Evolutionary conservation across 2,329 filamentous ascomycete species (phyloP).

Genomic region (Chaetothyriales sp.): DNA sequence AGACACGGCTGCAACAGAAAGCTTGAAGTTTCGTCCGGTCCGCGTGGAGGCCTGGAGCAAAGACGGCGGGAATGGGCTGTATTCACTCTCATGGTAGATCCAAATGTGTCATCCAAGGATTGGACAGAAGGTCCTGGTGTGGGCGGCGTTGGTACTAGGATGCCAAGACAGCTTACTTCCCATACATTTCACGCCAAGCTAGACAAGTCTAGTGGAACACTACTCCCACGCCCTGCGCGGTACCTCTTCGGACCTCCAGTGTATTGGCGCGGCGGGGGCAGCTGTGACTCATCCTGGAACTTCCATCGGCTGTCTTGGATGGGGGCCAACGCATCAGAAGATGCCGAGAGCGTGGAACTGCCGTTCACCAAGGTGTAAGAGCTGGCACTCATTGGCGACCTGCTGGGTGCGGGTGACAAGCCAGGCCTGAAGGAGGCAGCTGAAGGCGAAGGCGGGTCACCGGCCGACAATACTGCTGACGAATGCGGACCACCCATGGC

Average conservation of each 20-base stretch:
- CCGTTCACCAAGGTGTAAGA: conserved; percentile 63
- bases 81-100: neutral
- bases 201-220: conserved; percentile 70
- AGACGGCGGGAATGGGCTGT: neutral
- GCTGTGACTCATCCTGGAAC: conserved; percentile 66
- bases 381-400: conserved; percentile 54
- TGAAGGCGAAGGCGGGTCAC: conserved; percentile 30
- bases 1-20: neutral
- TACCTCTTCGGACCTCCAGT: conserved; percentile 63
- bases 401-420: conserved; percentile 30
- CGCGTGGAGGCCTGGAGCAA: neutral
- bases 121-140: neutral
- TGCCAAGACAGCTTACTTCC: neutral
- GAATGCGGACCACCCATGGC: conserved; percentile 35
- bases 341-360: conserved; percentile 15
- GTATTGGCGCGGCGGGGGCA: conserved; percentile 79
- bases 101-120: neutral
- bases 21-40: too few species aligned
- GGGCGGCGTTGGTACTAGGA: neutral
- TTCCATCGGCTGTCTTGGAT: conserved; percentile 74
- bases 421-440: conserved; percentile 21
- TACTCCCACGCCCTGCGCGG: conserved; percentile 81
- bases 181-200: conserved; percentile 10
- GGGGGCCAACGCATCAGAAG: conserved; percentile 5
- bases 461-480: conserved; percentile 22